phyloP scores from a whole-genome alignment of 257 asterid genomes.

The Ajuga chamaepitys region DNA sequence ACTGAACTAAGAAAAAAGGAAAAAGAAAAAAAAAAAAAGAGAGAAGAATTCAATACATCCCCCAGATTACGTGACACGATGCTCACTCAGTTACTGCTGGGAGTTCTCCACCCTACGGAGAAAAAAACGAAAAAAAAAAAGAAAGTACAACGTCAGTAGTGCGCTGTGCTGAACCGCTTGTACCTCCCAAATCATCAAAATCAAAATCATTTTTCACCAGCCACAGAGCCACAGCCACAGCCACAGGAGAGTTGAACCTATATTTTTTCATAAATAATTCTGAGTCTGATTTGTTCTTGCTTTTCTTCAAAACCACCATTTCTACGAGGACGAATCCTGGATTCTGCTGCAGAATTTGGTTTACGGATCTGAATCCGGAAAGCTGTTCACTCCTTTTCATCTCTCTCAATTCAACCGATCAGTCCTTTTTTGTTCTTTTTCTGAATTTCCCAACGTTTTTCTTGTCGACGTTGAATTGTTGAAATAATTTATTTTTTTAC shows the following conservation, averaged over 20 bases:
- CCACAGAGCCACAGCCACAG: no score
- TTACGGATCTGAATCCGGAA: conserved; percentile 30
- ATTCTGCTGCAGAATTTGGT: conserved; percentile 17
- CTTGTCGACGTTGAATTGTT: no score
- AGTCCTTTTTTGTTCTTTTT: neutral
- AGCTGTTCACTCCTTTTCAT: conserved; percentile 3
- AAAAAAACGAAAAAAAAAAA: no score
- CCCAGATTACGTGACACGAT: no score
- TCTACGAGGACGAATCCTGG: conserved; percentile 11
- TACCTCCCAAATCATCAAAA: conserved; percentile 9
- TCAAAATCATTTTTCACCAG: neutral
- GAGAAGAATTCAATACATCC: no score
- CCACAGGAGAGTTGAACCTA: no score
- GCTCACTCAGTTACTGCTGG: no score
- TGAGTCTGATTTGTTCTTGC: neutral
- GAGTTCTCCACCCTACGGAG: no score
- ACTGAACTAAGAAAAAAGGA: no score
- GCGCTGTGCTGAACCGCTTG: conserved; percentile 12
- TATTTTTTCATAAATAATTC: neutral
- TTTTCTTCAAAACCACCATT: neutral
- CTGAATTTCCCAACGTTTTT: no score
- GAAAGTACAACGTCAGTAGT: neutral
- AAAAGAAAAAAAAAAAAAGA: no score
- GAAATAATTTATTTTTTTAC: neutral
- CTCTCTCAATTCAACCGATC: conserved; percentile 14